Base-by-base conservation (phyloP, 1,284 basidiomycete species). In the Cutaneotrichosporon daszewskae region DNA sequence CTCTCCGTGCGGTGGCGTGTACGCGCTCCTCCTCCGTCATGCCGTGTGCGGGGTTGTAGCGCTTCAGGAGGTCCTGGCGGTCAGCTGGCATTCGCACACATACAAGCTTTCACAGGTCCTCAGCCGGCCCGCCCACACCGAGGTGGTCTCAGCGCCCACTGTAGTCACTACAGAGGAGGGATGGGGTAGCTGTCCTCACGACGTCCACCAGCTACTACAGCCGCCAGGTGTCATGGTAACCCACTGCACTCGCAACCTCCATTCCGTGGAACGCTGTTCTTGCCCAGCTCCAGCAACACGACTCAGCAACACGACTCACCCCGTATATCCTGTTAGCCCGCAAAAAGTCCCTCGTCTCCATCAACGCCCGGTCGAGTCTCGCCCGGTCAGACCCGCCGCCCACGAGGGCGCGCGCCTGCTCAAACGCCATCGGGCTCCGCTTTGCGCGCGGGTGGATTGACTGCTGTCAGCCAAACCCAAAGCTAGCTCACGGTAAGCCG, bases 31-130 rank as follows among this genome's bases (percentile, higher is more conserved):
- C 80, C 18, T 77, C 74, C 0, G 86, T 82, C 58, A 91, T 77
- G 58, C 85, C 85, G 37, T 83, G 71, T 11, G 85, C 72, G 0
- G 91, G 89, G 65, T 91, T 92, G 73, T 95, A 95, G 45, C 87
- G 76, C 49, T 85, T 83, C 45, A 91, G 68, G 31, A 90, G 72
- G 17, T 74, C 74, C 86, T 89, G 47, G 4, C n/a, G 14, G 39
- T 37, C 19, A 38, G 36, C 17, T 12, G 16, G 7, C n/a, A n/a
- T n/a, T n/a, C n/a, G n/a, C n/a, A n/a, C n/a, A n/a, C n/a, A n/a
- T n/a, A n/a, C n/a, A n/a, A n/a, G n/a, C n/a, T n/a, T n/a, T n/a
- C n/a, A n/a, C n/a, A n/a, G n/a, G n/a, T n/a, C n/a, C n/a, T n/a
- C n/a, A n/a, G n/a, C n/a, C n/a, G n/a, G n/a, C n/a, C n/a, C n/a